Conservation (phyloP, 805 yeast species). For the Starmerella lactis-condensi region DNA sequence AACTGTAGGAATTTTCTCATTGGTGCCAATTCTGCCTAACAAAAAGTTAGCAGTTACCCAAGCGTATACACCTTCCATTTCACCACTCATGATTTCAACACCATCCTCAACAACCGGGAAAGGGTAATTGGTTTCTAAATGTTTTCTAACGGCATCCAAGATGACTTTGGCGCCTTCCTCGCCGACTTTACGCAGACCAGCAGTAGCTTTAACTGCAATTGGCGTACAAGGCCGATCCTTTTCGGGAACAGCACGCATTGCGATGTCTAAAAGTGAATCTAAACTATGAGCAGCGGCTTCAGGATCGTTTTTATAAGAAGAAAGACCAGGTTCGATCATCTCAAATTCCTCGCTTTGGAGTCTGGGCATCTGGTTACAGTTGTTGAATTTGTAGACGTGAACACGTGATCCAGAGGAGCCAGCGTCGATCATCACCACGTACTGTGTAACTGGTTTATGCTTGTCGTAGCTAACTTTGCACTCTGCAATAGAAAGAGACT, state of each 20-base stretch:
- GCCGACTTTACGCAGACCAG: slow-evolving; percentile 81
- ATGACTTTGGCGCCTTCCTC: slow-evolving; percentile 52
- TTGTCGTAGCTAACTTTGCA: slow-evolving; percentile 24
- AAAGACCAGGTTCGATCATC: slow-evolving; percentile 84
- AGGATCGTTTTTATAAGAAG: slow-evolving; percentile 55
- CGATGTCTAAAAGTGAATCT: slow-evolving; percentile 61
- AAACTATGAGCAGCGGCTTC: slow-evolving; percentile 76
- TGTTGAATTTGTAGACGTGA: slow-evolving; percentile 81
- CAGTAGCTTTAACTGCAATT: slow-evolving; percentile 92
- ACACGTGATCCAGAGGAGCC: slow-evolving; percentile 96
- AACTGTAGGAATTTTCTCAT: slow-evolving; percentile 64
- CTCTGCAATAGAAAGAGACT: slow-evolving; percentile 14
- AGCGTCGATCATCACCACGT: slow-evolving; percentile 89
- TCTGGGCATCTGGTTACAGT: slow-evolving; percentile 67
- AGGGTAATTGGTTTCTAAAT: slow-evolving; percentile 66
- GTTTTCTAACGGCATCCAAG: slow-evolving; percentile 53
- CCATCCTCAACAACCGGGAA: slow-evolving; percentile 85
- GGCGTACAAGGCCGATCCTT: slow-evolving; percentile 67
- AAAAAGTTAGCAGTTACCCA: slow-evolving; percentile 95
- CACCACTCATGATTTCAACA: slow-evolving; percentile 83
- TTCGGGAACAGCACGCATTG: slow-evolving; percentile 60
- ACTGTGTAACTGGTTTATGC: slow-evolving; percentile 32
- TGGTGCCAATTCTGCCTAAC: slow-evolving; percentile 79
- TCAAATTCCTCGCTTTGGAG: slow-evolving; percentile 64
- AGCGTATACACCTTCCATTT: slow-evolving; percentile 94